These are phyloP conservation scores for Dioscorea cayenensis DNA, from an alignment of 116 monocot species.

Conservation along the genomic window DNA sequence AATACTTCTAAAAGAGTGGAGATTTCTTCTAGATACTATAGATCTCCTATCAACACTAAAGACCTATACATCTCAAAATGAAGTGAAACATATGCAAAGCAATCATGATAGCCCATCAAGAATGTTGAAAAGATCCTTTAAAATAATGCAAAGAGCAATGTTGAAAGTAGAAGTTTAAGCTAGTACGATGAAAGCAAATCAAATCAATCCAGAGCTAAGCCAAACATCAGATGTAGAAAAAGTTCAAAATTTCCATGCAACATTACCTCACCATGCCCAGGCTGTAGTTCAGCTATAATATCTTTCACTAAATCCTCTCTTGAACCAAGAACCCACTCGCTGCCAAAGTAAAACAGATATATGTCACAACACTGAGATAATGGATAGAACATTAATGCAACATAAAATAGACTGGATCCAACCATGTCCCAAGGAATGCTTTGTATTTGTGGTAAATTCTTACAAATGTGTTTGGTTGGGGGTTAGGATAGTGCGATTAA, in stretches of 20 bases:
- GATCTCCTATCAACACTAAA: not conserved
- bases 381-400: not conserved
- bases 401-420: no score
- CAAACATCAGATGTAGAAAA: not conserved
- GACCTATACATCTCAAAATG: not conserved
- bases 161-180: not conserved
- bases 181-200: not conserved
- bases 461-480: no score
- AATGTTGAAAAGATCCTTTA: not conserved
- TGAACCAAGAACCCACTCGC: conserved; percentile 96
- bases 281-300: conserved; percentile 65
- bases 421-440: no score
- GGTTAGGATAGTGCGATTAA: no score
- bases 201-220: not conserved
- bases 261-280: conserved; percentile 85
- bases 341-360: conserved; percentile 20
- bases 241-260: not conserved
- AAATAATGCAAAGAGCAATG: conserved; percentile 2
- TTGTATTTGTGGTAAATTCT: no score
- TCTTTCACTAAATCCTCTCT: conserved; percentile 92
- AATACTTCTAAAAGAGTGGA: not conserved
- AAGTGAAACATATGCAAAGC: not conserved
- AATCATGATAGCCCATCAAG: not conserved
- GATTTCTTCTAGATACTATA: not conserved
- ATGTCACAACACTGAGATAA: not conserved